Base-by-base conservation (phyloP, 345 rosid genomes). In the Ricinus communis region DNA sequence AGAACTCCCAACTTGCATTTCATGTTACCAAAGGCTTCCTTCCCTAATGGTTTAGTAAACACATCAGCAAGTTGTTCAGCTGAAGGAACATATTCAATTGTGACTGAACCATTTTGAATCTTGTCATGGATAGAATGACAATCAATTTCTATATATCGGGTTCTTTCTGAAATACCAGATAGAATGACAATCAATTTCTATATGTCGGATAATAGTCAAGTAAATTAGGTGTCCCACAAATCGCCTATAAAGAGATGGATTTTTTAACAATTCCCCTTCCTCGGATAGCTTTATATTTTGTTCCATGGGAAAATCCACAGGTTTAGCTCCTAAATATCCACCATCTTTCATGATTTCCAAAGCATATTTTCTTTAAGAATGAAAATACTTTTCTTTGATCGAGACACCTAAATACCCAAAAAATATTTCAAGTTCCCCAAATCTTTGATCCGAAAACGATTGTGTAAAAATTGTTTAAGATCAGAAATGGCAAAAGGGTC, bases 321-420 rank as follows among this genome's bases (percentile, higher is more conserved):
- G 61, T 36, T 67, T 67, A 14, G 59, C 60, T 9, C 50, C 61
- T 3, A 52, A 52, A 67, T 14, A 30, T 14, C 60, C 50, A 31
- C 36, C 21, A 21, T 67, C 49, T 2, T 67, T 51, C 13, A 67
- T 5, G 36, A 52, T 36, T 38, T 36, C n/a, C 31, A 67, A 22
- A 33, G 61, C 38, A 4, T 33, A 50, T 21, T 67, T 67, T 10
- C 22, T 13, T 50, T 31, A 49, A 5, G 61, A 50, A 52, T 8
- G 27, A 41, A 51, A 15, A 67, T 67, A 52, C 21, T 19, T 33
- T 53, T 67, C 27, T 66, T 50, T 16, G 70, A 16, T 18, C 18
- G 5, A 22, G 13, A 53, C 11, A 53, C 11, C 30, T 24, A 1
- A 7, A 47, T 4, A 43, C 9, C n/a, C 9, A 40, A 40, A 1